These are phyloP conservation scores for Tetrahymena borealis DNA, from an alignment of 73 alveolate species.

Conservation along the genomic window DNA sequence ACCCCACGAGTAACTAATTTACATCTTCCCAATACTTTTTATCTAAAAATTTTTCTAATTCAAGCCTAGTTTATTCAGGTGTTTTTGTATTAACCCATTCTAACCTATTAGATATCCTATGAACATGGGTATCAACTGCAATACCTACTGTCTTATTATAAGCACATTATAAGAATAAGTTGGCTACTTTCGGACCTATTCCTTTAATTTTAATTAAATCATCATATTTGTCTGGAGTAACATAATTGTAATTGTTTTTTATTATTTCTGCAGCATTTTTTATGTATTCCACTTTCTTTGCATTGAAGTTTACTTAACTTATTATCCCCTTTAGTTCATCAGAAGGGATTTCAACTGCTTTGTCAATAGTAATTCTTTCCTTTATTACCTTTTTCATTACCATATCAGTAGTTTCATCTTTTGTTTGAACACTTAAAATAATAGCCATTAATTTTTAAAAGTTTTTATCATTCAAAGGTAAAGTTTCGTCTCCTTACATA, in stretches of 20 bases:
- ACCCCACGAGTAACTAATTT: constrained; percentile 88
- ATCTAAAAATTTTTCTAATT: constrained; percentile 77
- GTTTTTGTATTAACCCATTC: constrained; percentile 87
- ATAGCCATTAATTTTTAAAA: constrained; percentile 79
- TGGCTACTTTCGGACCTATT: constrained; percentile 88
- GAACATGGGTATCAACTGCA: constrained; percentile 96
- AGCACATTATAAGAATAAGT: constrained; percentile 67
- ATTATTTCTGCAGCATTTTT: constrained; percentile 68
- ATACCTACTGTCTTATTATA: constrained; percentile 79
- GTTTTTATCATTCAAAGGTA: constrained; percentile 46
- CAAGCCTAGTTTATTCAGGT: constrained; percentile 76
- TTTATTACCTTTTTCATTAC: constrained; percentile 59
- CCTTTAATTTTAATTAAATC: constrained; percentile 71
- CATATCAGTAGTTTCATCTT: constrained; percentile 75
- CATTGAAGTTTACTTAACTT: constrained; percentile 70
- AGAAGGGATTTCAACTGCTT: constrained; percentile 55
- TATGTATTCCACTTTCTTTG: constrained; percentile 69
- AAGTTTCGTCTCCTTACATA: constrained; percentile 17
- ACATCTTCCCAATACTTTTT: constrained; percentile 70
- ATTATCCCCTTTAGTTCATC: constrained; percentile 52
- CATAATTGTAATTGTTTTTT: constrained; percentile 66
- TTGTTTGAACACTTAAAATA: constrained; percentile 85
- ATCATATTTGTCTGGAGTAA: constrained; percentile 65
- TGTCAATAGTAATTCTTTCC: constrained; percentile 70
- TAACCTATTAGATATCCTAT: constrained; percentile 78